phyloP scores from a whole-genome alignment of 352 stramenopile species.

The Phytophthora colocasiae region DNA sequence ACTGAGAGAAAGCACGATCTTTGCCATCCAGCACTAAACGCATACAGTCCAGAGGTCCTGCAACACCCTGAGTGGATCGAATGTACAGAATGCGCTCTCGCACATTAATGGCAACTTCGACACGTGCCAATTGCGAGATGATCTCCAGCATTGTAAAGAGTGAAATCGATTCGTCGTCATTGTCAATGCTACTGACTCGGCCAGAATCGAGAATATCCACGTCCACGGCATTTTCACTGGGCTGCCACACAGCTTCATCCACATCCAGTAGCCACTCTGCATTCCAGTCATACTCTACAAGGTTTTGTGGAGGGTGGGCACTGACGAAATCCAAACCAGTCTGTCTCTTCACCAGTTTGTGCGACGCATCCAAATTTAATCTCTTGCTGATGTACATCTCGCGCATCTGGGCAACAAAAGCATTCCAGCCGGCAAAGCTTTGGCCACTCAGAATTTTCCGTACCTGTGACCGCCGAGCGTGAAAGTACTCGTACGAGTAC shows the following conservation, averaged over 20 bases:
- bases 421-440: conserved; percentile 52
- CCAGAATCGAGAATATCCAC: conserved; percentile 1
- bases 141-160: conserved; percentile 48
- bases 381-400: conserved; percentile 55
- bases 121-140: conserved; percentile 47
- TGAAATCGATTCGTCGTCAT: conserved; percentile 29
- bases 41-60: conserved; percentile 34
- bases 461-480: conserved; percentile 43
- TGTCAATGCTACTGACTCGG: not conserved
- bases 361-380: conserved; percentile 1
- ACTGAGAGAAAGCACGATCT: conserved; percentile 59
- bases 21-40: conserved; percentile 61
- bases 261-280: conserved; percentile 59
- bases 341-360: not conserved
- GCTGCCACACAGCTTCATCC: conserved; percentile 55
- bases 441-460: conserved; percentile 55
- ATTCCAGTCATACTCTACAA: conserved; percentile 53
- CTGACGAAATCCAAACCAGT: conserved; percentile 9
- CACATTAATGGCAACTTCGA: conserved; percentile 47
- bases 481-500: conserved; percentile 61
- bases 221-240: conserved; percentile 11
- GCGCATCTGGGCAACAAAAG: conserved; percentile 64
- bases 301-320: conserved; percentile 26
- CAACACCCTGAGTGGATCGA: conserved; percentile 36
- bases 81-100: conserved; percentile 41